Base-by-base conservation (phyloP, 139 green algal species). In the Cymbomonas tetramitiformis region DNA sequence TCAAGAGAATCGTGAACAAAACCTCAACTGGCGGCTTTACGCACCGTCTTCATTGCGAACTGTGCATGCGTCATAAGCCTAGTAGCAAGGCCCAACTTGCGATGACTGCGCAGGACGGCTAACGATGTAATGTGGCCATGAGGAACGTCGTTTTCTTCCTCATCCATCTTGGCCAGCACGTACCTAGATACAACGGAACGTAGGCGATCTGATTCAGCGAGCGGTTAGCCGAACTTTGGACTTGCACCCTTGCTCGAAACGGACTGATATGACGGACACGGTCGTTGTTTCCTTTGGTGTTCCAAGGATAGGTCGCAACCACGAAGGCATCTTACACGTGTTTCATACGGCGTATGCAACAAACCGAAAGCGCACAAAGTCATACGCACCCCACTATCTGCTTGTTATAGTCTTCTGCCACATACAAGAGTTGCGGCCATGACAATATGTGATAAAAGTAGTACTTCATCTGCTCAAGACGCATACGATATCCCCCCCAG, bases 381-480 rank as follows among this genome's bases (percentile, higher is more conserved):
- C n/a, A n/a, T n/a, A n/a, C n/a, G n/a, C n/a, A n/a, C n/a, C n/a
- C 92, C 8, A 97, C 91, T 30, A 99, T 96, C 30, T 79, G 80
- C 1, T 88, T 88, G 55, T 93, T 80, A 58, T 94, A 92, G 61
- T 95, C 88, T 66, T 97, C 90, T 1, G 92, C 92, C 36, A 97
- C 88, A 38, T 94, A 85, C 10, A 99, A 72, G 18, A 99, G 81
- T 64, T 96, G 89, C 12, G 92, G 92, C 92, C 92, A 99, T 2
- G 86, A 93, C 5, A 97, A 76, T 29, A 94, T 87, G 68, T 99
- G 92, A 63, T 99, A 99, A 53, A 96, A 79, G 71, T 99, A 99
- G 74, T 99, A 99, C 89, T 97, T 83, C 72, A 79, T 29, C 54
- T 49, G 53, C 8, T 51, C n/a, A n/a, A n/a, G 5, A 63, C 6